A percentile compares a stretch with the other conserved stretches of the same genome.
phyloP scores from a whole-genome alignment of 139 green algal genomes.

The Trebouxia sp. region DNA sequence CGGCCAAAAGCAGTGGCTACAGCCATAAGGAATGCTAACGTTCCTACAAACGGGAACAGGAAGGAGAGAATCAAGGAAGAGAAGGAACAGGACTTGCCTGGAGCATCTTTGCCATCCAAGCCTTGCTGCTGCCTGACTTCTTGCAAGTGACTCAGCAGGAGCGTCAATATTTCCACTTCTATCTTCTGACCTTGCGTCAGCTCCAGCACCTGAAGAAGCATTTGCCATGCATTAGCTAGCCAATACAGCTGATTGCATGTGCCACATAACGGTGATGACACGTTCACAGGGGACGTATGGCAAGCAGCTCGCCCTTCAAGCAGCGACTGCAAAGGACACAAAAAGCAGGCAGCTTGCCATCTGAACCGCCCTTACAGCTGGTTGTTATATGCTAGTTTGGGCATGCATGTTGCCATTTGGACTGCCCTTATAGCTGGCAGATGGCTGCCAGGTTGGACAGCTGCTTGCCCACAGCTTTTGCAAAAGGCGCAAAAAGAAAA shows the following conservation, averaged over 20 bases:
- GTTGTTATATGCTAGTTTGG: no score
- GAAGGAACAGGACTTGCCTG: neutral
- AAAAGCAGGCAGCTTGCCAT: neutral
- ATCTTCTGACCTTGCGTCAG: slow-evolving; percentile 53
- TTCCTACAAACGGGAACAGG: neutral
- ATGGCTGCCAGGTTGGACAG: neutral
- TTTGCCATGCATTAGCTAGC: neutral
- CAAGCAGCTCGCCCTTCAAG: neutral
- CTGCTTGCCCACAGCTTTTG: neutral
- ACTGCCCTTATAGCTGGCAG: neutral
- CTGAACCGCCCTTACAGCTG: neutral
- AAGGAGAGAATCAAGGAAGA: neutral
- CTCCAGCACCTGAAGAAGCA: slow-evolving; percentile 52
- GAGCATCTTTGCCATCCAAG: neutral
- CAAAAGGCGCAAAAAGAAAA: neutral
- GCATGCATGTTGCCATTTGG: neutral
- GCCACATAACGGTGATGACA: neutral
- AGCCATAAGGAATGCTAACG: neutral
- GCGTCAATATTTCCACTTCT: slow-evolving; percentile 45
- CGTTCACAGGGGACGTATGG: neutral
- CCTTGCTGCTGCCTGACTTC: slow-evolving; percentile 19
- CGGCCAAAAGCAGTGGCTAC: neutral
- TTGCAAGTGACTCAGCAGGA: slow-evolving; percentile 46
- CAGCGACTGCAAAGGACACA: neutral
- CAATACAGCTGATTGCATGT: neutral